Percentiles rank a stretch among this genome's conserved stretches.
phyloP scores from a whole-genome alignment of 495 filamentous ascomycete species.

The Monascus purpureus region DNA sequence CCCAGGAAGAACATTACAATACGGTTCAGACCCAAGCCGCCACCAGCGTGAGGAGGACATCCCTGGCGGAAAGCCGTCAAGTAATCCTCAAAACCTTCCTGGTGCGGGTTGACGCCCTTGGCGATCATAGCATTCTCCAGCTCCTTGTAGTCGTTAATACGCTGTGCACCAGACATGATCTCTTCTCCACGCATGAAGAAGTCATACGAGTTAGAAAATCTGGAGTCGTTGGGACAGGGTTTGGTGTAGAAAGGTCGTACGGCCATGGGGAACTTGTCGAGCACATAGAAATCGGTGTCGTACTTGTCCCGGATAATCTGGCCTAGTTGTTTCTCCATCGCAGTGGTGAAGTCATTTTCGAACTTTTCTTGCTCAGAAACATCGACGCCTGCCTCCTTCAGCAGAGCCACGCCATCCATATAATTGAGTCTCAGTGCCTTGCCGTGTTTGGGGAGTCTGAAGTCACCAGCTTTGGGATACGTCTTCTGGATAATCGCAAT shows the following conservation, averaged over 20 bases:
- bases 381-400: constrained; percentile 67
- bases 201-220: constrained; percentile 74
- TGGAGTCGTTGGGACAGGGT: constrained; percentile 51
- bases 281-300: constrained; percentile 80
- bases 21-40: constrained; percentile 75
- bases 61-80: constrained; percentile 67
- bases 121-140: constrained; percentile 52
- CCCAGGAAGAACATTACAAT: constrained; percentile 82
- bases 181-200: constrained; percentile 92
- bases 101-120: constrained; percentile 61
- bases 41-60: constrained; percentile 71
- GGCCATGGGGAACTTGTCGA: constrained; percentile 80
- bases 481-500: constrained; percentile 53
- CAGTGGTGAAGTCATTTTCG: constrained; percentile 47
- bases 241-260: constrained; percentile 88
- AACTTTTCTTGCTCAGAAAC: constrained; percentile 69
- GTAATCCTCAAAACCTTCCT: constrained; percentile 71
- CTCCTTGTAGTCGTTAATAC: constrained; percentile 60
- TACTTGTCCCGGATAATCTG: constrained; percentile 71
- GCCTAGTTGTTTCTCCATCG: constrained; percentile 84
- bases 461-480: constrained; percentile 42
- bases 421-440: constrained; percentile 75
- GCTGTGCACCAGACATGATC: constrained; percentile 78
- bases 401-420: constrained; percentile 67
- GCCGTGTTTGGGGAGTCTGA: constrained; percentile 46